Percentiles rank a stretch among this genome's conserved stretches.
phyloP scores from a whole-genome alignment of 176 grass and related monocot species.

The Carex myosuroides region DNA sequence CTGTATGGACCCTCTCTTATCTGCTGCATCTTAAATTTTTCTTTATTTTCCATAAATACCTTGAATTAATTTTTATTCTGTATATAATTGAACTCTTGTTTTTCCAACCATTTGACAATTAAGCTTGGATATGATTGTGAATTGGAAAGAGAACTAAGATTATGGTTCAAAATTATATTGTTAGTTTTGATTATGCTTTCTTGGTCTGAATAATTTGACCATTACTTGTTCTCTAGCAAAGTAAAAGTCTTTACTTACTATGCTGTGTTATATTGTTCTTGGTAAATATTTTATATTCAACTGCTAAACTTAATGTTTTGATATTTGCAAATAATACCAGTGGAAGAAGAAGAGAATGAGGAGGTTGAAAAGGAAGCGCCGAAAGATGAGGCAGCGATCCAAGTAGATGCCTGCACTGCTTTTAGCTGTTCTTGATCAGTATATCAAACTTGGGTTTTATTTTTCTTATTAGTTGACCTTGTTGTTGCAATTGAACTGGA shows the following conservation, averaged over 20 bases:
- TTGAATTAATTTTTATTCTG: background rate
- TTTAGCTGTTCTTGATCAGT: background rate
- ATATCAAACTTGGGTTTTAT: background rate
- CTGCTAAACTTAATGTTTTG: no score
- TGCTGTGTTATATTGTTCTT: no score
- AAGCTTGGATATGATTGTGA: background rate
- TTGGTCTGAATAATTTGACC: background rate
- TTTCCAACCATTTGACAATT: background rate
- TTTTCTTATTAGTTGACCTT: background rate
- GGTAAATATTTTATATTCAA: no score
- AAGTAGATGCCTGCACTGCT: conserved; percentile 30
- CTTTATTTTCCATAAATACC: background rate
- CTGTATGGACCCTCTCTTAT: no score
- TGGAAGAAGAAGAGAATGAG: conserved; percentile 98
- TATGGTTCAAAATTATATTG: background rate
- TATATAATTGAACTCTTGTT: no score
- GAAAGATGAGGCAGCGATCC: conserved; percentile 84
- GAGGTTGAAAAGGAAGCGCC: conserved; percentile 82
- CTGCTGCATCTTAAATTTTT: no score
- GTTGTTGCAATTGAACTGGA: background rate
- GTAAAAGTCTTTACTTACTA: no score
- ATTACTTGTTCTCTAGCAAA: no score
- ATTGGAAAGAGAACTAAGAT: background rate
- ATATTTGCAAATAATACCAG: conserved; percentile 16
- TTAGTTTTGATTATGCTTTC: background rate